Conservation (phyloP, 345 rosid species). For the Hypericum perforatum region DNA sequence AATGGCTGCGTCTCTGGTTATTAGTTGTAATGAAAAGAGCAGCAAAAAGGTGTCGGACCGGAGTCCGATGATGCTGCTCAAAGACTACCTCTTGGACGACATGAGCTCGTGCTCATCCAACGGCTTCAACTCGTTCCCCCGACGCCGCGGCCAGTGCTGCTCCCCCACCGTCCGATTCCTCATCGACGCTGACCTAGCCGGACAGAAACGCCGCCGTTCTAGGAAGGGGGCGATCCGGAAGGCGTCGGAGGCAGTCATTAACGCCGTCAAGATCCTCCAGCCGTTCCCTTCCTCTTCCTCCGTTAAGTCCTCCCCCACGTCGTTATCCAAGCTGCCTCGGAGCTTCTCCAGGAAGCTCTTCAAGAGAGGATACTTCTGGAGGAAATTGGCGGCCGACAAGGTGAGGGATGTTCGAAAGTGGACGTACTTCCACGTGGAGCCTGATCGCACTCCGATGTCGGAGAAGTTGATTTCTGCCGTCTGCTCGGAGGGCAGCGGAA, state of each 20-base stretch:
- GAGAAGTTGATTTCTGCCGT: slow-evolving; percentile 14
- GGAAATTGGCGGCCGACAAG: slow-evolving; percentile 13
- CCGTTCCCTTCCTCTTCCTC: slow-evolving; percentile 30
- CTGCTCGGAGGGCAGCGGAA: slow-evolving; percentile 17
- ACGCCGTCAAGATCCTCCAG: slow-evolving; percentile 48
- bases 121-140: slow-evolving; percentile 83
- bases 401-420: slow-evolving; percentile 32
- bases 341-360: slow-evolving; percentile 45
- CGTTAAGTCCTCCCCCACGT: slow-evolving; percentile 20
- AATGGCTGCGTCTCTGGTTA: too few relatives aligned
- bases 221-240: slow-evolving; percentile 37
- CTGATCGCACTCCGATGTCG: slow-evolving; percentile 20
- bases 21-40: too few relatives aligned
- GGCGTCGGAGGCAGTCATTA: slow-evolving; percentile 52
- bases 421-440: slow-evolving; percentile 37
- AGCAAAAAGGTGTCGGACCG: background rate
- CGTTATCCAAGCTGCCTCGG: slow-evolving; percentile 21
- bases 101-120: slow-evolving; percentile 79
- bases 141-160: slow-evolving; percentile 47
- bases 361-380: slow-evolving; percentile 41
- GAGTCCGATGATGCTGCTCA: slow-evolving; percentile 44
- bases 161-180: slow-evolving; percentile 49
- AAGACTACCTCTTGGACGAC: slow-evolving; percentile 71
- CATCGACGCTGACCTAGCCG: slow-evolving; percentile 51
- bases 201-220: slow-evolving; percentile 2